Conservation (phyloP, 805 yeast species). For the Schwanniomyces vanrijiae region DNA sequence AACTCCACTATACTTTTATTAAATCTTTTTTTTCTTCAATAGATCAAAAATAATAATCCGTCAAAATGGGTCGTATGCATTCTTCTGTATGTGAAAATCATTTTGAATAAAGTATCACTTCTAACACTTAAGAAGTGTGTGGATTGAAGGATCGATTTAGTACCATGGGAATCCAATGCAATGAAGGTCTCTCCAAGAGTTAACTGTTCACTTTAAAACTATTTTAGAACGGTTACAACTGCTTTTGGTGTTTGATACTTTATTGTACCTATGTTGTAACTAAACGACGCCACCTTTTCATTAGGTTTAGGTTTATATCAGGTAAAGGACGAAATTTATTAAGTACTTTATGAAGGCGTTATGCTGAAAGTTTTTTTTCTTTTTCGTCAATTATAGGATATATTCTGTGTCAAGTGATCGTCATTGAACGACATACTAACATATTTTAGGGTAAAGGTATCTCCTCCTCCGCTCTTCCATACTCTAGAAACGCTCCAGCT, state of each 20-base stretch:
- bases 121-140: slow-evolving; percentile 14
- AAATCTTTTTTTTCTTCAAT: slow-evolving; percentile 6
- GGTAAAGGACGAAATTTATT: background rate
- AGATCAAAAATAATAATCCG: slow-evolving; percentile 35
- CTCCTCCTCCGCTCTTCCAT: slow-evolving; percentile 98
- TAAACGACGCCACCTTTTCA: slow-evolving; percentile 54
- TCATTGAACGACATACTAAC: slow-evolving; percentile 39
- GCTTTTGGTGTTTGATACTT: slow-evolving; percentile 25
- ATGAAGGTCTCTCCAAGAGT: slow-evolving; percentile 30
- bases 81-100: slow-evolving; percentile 74
- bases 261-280: slow-evolving; percentile 20
- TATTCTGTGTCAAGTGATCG: background rate
- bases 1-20: slow-evolving; percentile 11
- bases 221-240: slow-evolving; percentile 10
- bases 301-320: slow-evolving; percentile 15
- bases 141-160: slow-evolving; percentile 10
- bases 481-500: slow-evolving; percentile 97
- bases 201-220: slow-evolving; percentile 8
- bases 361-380: background rate
- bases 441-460: slow-evolving; percentile 92
- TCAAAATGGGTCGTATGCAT: slow-evolving; percentile 99
- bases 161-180: slow-evolving; percentile 3
- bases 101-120: slow-evolving; percentile 1
- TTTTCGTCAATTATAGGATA: background rate
- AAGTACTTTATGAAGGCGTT: background rate